Base-by-base conservation (phyloP, 768 basidiomycete genomes). In the Podaxis sp. region DNA sequence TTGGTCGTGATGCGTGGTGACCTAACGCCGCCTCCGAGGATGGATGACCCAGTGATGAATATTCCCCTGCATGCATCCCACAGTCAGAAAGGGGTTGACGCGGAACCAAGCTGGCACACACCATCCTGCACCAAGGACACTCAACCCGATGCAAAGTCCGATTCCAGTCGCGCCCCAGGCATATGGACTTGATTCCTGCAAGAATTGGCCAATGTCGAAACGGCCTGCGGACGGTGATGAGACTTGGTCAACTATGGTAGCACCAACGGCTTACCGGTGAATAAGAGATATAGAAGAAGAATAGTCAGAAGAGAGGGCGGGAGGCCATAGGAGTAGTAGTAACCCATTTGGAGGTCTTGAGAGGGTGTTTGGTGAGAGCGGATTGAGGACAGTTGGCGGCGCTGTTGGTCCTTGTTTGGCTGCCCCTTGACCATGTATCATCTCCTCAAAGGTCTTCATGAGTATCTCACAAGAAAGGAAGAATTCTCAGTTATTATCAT, bases 41-140 rank as follows among this genome's bases (percentile, higher is more conserved):
- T 95, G 33, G 95, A 96, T n/a, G 96, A 79, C 59, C 97, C 97
- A 0, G 97, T 99, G 61, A 99, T 78, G 80, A 96, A 95, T 73
- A 99, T 99, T 56, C 96, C 96, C 96, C 96, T 99, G 65, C 65
- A 30, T 56, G 48, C 39, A 55, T 9, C 13, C n/a, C 48, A 61
- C 64, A 71, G 44, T 46, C n/a, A 44, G 59, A 15, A 52, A 36
- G 17, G 40, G 22, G 7, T 5, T 15, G 7, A 11, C 4, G 30
- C 22, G 22, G 3, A 61, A 42, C 54, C 40, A 33, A 26, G 28
- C 9, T 57, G 48, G 17, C 12, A 11, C 92, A 65, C 52, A 96
- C 97, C 97, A 99, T 76, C 91, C 96, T 53, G 96, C 97, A 63
- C 96, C 97, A 2, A 95, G 77, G 2, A 97, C 95, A 70, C 93